Evolutionary conservation across 257 asterid species (phyloP).

Genomic region (Salvia hispanica): DNA sequence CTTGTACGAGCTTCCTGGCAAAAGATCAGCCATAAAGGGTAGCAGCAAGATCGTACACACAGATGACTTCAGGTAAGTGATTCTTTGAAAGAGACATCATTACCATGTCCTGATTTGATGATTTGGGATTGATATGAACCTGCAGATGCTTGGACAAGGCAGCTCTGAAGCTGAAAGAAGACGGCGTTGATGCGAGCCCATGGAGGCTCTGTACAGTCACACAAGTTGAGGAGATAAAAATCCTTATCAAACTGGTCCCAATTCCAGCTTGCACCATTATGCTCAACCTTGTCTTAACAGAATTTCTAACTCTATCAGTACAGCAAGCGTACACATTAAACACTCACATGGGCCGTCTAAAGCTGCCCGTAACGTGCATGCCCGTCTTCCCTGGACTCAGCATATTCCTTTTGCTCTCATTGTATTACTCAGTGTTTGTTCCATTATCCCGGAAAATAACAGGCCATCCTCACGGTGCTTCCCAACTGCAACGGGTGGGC

Average conservation of each 20-base stretch:
- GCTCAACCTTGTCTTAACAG: slow-evolving; percentile 80
- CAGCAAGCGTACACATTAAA: slow-evolving; percentile 93
- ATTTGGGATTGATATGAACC: slow-evolving; percentile 7
- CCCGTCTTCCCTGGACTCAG: slow-evolving; percentile 98
- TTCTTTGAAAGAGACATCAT: background rate
- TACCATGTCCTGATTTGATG: slow-evolving; percentile 10
- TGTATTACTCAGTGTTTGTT: slow-evolving; percentile 81
- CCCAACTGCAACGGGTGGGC: slow-evolving; percentile 95
- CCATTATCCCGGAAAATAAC: slow-evolving; percentile 81
- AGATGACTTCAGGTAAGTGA: slow-evolving; percentile 75
- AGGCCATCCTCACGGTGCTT: slow-evolving; percentile 97
- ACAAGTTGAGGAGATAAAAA: slow-evolving; percentile 95
- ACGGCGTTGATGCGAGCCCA: slow-evolving; percentile 58
- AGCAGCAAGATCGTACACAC: slow-evolving; percentile 88
- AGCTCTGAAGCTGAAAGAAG: slow-evolving; percentile 89
- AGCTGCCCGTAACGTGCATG: slow-evolving; percentile 97
- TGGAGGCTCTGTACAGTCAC: slow-evolving; percentile 98
- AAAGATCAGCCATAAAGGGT: slow-evolving; percentile 85
- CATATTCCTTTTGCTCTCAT: slow-evolving; percentile 82
- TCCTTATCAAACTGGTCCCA: slow-evolving; percentile 76
- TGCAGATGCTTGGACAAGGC: slow-evolving; percentile 92
- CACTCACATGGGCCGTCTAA: slow-evolving; percentile 79
- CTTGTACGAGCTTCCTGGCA: slow-evolving; percentile 83
- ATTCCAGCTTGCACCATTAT: slow-evolving; percentile 83
- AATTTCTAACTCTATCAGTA: slow-evolving; percentile 84